Percentiles rank a stretch among this genome's conserved stretches.
Conservation (phyloP, 2,329 filamentous ascomycete species). For the Neonectria coccinea region DNA sequence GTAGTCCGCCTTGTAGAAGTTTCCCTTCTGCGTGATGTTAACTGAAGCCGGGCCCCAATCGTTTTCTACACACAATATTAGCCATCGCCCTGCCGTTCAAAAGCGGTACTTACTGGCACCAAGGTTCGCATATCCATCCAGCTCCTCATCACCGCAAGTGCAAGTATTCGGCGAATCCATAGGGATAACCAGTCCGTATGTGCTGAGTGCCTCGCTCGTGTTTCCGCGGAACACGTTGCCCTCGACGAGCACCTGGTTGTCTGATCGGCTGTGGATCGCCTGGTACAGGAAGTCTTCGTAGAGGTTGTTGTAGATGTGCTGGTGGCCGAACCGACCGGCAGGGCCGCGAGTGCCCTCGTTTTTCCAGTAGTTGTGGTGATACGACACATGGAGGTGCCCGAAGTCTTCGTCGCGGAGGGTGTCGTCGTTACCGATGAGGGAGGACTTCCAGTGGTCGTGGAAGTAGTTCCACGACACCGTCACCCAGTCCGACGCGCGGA, state of each 20-base stretch:
- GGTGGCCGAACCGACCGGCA: slow-evolving; percentile 61
- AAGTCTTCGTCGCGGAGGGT: slow-evolving; percentile 54
- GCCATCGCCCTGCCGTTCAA: slow-evolving; percentile 39
- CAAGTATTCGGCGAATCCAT: slow-evolving; percentile 66
- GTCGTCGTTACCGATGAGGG: slow-evolving; percentile 57
- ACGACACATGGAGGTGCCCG: slow-evolving; percentile 60
- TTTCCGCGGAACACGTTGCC: slow-evolving; percentile 61
- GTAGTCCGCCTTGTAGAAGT: slow-evolving; percentile 62
- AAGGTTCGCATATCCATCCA: slow-evolving; percentile 66
- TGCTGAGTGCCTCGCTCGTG: slow-evolving; percentile 62
- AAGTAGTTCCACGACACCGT: slow-evolving; percentile 63
- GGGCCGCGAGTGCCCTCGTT: slow-evolving; percentile 60
- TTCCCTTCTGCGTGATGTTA: slow-evolving; percentile 65
- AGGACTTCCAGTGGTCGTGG: slow-evolving; percentile 62
- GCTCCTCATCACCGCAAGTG: slow-evolving; percentile 64
- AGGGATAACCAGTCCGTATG: slow-evolving; percentile 67
- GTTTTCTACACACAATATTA: slow-evolving; percentile 48
- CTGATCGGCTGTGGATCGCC: slow-evolving; percentile 61
- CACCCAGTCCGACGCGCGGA: slow-evolving; percentile 58
- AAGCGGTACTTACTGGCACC: slow-evolving; percentile 58
- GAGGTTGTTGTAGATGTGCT: slow-evolving; percentile 63
- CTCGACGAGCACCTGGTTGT: slow-evolving; percentile 63
- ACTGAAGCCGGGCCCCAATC: slow-evolving; percentile 61
- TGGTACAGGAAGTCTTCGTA: slow-evolving; percentile 61
- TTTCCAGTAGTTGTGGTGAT: slow-evolving; percentile 63